Conservation (phyloP, 1,284 basidiomycete genomes). For the Irpex sp. region DNA sequence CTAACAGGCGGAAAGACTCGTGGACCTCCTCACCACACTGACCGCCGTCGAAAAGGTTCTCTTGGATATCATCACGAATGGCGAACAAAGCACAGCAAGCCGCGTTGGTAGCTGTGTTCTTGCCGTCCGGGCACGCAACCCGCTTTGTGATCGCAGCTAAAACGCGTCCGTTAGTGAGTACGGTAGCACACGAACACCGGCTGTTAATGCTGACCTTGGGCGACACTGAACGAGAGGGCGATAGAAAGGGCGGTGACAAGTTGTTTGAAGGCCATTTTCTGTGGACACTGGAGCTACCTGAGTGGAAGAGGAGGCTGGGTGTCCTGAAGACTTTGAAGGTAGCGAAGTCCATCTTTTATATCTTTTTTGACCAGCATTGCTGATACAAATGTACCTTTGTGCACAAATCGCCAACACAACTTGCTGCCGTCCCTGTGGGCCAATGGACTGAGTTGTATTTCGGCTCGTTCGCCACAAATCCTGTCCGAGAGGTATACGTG, state of each 20-base stretch:
- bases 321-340: background rate
- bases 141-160: slow-evolving; percentile 28
- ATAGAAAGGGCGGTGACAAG: slow-evolving; percentile 7
- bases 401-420: no score
- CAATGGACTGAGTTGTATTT: background rate
- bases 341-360: background rate
- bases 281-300: background rate
- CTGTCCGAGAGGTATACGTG: background rate
- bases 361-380: background rate
- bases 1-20: slow-evolving; percentile 7
- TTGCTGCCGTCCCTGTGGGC: no score
- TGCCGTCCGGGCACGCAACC: slow-evolving; percentile 34
- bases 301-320: background rate
- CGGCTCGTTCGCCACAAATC: background rate
- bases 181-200: background rate
- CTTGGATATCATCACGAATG: slow-evolving; percentile 35
- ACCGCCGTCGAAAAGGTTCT: slow-evolving; percentile 25
- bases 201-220: slow-evolving; percentile 1
- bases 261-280: slow-evolving; percentile 14
- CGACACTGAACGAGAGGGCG: slow-evolving; percentile 4
- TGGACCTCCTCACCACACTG: slow-evolving; percentile 14
- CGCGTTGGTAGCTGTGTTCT: slow-evolving; percentile 29
- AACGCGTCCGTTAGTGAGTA: background rate
- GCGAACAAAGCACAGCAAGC: slow-evolving; percentile 39
- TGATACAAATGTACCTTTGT: background rate